Conservation (phyloP, 2,329 filamentous ascomycete species). For the Colletotrichum tamarilloi region DNA sequence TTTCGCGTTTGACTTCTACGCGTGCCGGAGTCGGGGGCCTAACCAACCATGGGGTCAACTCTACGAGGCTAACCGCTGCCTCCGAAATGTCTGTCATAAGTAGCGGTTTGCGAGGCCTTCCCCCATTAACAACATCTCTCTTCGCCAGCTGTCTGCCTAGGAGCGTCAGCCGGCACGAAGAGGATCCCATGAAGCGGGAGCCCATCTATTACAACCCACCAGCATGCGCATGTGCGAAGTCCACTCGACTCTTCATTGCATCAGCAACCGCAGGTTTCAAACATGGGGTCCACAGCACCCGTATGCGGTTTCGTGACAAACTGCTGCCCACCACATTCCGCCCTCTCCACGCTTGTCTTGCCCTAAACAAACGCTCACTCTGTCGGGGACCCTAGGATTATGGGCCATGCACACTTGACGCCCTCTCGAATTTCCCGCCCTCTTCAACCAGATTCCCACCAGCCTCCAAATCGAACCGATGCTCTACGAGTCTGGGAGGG, state of each 20-base stretch:
- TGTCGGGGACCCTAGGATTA: conserved; percentile 23
- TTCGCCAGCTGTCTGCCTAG: conserved; percentile 15
- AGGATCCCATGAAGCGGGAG: conserved; percentile 16
- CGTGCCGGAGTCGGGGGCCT: conserved; percentile 20
- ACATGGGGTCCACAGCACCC: conserved; percentile 29
- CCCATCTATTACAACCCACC: conserved; percentile 1
- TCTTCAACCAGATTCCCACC: conserved; percentile 19
- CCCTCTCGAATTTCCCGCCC: conserved; percentile 5
- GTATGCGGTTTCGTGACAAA: conserved; percentile 46
- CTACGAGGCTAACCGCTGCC: conserved; percentile 32
- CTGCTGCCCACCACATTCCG: conserved; percentile 44
- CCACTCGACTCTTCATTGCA: conserved; percentile 30
- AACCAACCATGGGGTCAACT: conserved; percentile 24
- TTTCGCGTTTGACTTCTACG: conserved; percentile 33
- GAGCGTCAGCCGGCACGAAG: conserved; percentile 19
- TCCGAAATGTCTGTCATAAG: conserved; percentile 21
- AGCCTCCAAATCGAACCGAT: conserved; percentile 14
- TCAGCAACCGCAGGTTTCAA: conserved; percentile 34
- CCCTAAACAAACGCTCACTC: conserved; percentile 30
- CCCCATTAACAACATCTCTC: not conserved
- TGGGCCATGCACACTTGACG: conserved; percentile 32
- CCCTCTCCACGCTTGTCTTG: conserved; percentile 34
- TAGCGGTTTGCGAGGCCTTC: conserved; percentile 5
- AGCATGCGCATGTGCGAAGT: conserved; percentile 7
- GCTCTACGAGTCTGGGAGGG: conserved; percentile 7